phyloP scores from a whole-genome alignment of 176 grass and related monocot genomes.

The Lolium multiflorum region DNA sequence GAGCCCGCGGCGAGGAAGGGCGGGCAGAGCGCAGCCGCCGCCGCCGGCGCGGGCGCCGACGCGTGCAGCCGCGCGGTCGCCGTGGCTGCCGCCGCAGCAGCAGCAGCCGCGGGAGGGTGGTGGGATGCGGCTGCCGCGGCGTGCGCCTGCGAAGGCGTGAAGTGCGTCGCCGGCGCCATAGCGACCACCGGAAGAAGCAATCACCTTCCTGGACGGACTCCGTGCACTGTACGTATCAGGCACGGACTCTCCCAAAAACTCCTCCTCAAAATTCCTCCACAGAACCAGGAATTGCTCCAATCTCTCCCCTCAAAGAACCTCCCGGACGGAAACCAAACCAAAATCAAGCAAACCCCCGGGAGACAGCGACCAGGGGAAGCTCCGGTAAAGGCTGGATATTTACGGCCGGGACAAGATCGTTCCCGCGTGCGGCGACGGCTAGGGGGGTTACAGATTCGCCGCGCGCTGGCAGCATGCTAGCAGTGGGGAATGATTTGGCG shows the following conservation, averaged over 20 bases:
- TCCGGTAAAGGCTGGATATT: background rate
- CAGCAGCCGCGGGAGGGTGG: constrained; percentile 28
- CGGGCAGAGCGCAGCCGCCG: constrained; percentile 40
- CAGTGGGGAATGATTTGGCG: constrained; percentile 31
- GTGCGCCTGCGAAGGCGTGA: constrained; percentile 72
- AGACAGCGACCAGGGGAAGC: background rate
- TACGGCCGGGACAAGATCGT: background rate
- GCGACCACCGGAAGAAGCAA: background rate
- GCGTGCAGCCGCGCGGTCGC: constrained; percentile 41
- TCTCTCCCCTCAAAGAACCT: background rate
- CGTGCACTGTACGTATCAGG: background rate
- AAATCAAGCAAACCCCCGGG: background rate
- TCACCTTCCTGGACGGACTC: constrained; percentile 19
- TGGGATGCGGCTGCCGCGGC: constrained; percentile 53
- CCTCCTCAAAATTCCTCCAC: constrained; percentile 33
- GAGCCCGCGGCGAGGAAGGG: constrained; percentile 42
- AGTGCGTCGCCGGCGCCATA: constrained; percentile 83
- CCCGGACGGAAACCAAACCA: background rate
- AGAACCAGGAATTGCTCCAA: background rate
- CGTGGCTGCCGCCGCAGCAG: constrained; percentile 1
- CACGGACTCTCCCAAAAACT: constrained; percentile 18
- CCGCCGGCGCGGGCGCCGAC: constrained; percentile 8
- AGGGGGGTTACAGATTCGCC: background rate
- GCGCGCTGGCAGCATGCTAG: constrained; percentile 7
- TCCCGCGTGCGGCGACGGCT: constrained; percentile 12